These are phyloP conservation scores for Saprolegnia diclina DNA, from an alignment of 352 stramenopile species.

Conservation along the genomic window DNA sequence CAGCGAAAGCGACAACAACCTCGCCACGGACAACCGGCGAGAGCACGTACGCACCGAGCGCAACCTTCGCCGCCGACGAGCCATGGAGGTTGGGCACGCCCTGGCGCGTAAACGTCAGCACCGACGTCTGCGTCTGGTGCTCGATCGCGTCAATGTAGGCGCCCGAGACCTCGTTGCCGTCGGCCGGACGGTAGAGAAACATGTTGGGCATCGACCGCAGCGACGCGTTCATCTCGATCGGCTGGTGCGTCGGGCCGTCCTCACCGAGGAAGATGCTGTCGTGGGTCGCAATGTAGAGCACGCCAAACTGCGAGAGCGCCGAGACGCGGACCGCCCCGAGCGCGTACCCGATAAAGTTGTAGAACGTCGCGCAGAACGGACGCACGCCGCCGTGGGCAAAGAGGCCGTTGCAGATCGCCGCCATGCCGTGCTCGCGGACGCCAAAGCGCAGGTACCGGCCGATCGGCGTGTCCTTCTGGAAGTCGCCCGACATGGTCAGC, in stretches of 20 bases:
- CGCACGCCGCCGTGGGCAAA: constrained; percentile 95
- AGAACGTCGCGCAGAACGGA: constrained; percentile 99
- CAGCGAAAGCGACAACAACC: constrained; percentile 58
- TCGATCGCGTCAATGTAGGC: constrained; percentile 90
- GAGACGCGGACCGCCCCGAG: constrained; percentile 92
- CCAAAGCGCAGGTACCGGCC: constrained; percentile 98
- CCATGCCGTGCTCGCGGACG: constrained; percentile 98
- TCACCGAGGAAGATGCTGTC: constrained; percentile 99
- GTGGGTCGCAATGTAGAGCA: constrained; percentile 99
- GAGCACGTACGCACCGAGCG: constrained; percentile 87
- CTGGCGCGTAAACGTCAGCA: constrained; percentile 92
- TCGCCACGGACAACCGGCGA: constrained; percentile 73
- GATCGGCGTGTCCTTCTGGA: constrained; percentile 94
- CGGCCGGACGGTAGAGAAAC: constrained; percentile 95
- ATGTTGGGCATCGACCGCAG: constrained; percentile 98
- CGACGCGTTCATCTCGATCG: constrained; percentile 96
- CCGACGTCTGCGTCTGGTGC: constrained; percentile 82
- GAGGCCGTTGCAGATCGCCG: constrained; percentile 97
- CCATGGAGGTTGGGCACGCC: constrained; percentile 85
- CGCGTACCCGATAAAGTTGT: constrained; percentile 99
- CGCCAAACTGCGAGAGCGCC: constrained; percentile 91
- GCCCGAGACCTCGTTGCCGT: constrained; percentile 97
- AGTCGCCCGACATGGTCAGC: constrained; percentile 94
- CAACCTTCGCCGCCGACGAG: constrained; percentile 85
- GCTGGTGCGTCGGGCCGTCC: constrained; percentile 99